A percentile compares a stretch with the other conserved stretches of the same genome.
phyloP scores from a whole-genome alignment of 2,329 filamentous ascomycete species.

The Apiospora koreana region DNA sequence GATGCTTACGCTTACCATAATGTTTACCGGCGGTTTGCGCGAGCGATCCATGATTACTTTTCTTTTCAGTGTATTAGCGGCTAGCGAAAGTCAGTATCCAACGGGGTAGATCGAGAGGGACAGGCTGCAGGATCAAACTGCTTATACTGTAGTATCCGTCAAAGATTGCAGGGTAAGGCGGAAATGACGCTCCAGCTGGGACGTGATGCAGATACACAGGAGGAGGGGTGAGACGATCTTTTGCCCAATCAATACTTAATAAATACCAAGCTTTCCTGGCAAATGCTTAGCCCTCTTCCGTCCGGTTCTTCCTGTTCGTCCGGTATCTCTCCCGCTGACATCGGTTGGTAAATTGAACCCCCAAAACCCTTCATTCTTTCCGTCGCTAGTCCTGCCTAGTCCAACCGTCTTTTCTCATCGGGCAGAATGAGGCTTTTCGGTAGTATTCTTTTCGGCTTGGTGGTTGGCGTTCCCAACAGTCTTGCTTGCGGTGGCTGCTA shows the following conservation, averaged over 20 bases:
- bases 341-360: not conserved
- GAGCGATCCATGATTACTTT: not conserved
- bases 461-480: conserved; percentile 23
- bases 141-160: not conserved
- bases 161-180: not conserved
- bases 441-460: conserved; percentile 6
- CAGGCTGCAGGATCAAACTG: not conserved
- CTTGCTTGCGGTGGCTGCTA: conserved; percentile 44
- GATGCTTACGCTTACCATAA: not conserved
- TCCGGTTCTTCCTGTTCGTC: not conserved
- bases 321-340: not conserved
- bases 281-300: not conserved
- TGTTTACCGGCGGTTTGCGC: not conserved
- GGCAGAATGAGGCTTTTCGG: not conserved
- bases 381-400: not conserved
- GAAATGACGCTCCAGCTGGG: not conserved
- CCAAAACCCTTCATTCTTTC: not conserved
- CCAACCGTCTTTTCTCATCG: not conserved
- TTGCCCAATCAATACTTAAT: not conserved
- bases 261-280: not conserved
- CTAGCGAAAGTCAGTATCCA: not conserved
- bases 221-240: not conserved
- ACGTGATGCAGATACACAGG: too few relatives aligned
- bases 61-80: not conserved
- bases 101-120: not conserved